phyloP scores from a whole-genome alignment of 345 rosid species.

The Moricandia moricandioides region DNA sequence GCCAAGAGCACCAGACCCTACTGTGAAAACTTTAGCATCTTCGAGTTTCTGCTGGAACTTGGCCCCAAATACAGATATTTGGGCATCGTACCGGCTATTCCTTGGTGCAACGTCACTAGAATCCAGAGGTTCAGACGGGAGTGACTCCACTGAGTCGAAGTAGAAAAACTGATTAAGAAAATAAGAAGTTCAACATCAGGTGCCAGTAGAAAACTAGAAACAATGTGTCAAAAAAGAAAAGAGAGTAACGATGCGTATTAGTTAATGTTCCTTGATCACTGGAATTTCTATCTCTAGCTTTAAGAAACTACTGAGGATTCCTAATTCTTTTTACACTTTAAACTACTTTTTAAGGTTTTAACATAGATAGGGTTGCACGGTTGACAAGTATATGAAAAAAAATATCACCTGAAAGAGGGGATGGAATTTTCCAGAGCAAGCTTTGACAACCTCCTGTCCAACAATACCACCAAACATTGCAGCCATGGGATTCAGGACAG shows the following conservation, averaged over 20 bases:
- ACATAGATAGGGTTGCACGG: background rate
- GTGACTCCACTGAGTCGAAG: slow-evolving; percentile 93
- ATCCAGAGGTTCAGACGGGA: slow-evolving; percentile 70
- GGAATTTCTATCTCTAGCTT: background rate
- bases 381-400: slow-evolving; percentile 5
- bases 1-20: slow-evolving; percentile 99
- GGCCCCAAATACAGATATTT: slow-evolving; percentile 95
- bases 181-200: slow-evolving; percentile 20
- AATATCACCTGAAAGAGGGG: slow-evolving; percentile 81
- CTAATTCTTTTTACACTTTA: background rate
- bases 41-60: slow-evolving; percentile 90
- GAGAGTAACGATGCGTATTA: background rate
- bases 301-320: background rate
- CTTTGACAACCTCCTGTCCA: slow-evolving; percentile 97
- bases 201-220: background rate
- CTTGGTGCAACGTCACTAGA: slow-evolving; percentile 62
- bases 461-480: slow-evolving; percentile 99
- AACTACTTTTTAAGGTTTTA: background rate
- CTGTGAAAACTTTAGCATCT: slow-evolving; percentile 75
- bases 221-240: background rate
- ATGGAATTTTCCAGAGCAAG: slow-evolving; percentile 98
- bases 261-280: background rate
- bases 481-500: slow-evolving; percentile 97
- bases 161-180: slow-evolving; percentile 77
- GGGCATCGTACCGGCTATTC: slow-evolving; percentile 91